These are phyloP conservation scores for Phytophthora hibernalis DNA, from an alignment of 352 stramenopile genomes.

Conservation along the genomic window DNA sequence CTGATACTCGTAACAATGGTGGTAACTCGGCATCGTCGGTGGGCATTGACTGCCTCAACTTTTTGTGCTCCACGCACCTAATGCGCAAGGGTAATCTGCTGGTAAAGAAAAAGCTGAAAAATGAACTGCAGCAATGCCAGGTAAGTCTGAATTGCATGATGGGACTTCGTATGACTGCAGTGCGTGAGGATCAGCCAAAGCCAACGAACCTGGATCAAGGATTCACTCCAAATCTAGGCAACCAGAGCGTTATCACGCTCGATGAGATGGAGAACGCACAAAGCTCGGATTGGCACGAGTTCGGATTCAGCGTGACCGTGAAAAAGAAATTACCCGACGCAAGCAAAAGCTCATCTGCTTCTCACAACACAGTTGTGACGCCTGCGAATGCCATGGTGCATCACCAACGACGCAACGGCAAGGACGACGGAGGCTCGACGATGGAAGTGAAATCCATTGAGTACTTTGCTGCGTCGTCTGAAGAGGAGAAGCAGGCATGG, in stretches of 20 bases:
- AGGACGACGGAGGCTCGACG: slow-evolving; percentile 32
- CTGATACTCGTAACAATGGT: slow-evolving; percentile 44
- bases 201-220: slow-evolving; percentile 46
- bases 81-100: slow-evolving; percentile 72
- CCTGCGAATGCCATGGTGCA: slow-evolving; percentile 42
- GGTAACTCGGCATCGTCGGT: slow-evolving; percentile 57
- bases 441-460: slow-evolving; percentile 59
- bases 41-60: slow-evolving; percentile 88
- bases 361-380: slow-evolving; percentile 19
- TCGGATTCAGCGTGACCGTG: slow-evolving; percentile 74
- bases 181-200: slow-evolving; percentile 49
- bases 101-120: slow-evolving; percentile 82
- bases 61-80: slow-evolving; percentile 85
- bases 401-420: slow-evolving; percentile 42
- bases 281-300: slow-evolving; percentile 75
- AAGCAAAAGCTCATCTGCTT: slow-evolving; percentile 22
- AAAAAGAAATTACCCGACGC: slow-evolving; percentile 58
- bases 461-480: slow-evolving; percentile 75
- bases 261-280: slow-evolving; percentile 83
- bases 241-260: slow-evolving; percentile 75
- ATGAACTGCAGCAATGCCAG: slow-evolving; percentile 73
- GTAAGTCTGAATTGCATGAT: slow-evolving; percentile 90
- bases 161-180: slow-evolving; percentile 74
- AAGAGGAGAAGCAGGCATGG: slow-evolving; percentile 75
- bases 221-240: slow-evolving; percentile 68